Conservation (phyloP, 768 basidiomycete genomes). For the Clavaria fumosa region DNA sequence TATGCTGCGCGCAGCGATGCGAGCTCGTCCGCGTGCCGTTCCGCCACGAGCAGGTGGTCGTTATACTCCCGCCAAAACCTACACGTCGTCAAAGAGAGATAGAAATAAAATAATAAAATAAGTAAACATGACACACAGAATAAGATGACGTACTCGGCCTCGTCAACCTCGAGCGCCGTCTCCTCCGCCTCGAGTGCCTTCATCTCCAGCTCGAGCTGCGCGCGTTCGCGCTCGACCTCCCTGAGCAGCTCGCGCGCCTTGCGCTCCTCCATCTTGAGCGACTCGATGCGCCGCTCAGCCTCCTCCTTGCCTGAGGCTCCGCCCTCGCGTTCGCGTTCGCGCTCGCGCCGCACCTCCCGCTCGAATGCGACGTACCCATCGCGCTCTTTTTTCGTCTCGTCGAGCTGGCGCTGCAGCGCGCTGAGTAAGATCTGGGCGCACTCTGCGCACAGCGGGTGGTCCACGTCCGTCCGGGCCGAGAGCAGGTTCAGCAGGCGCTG, state of each 20-base stretch:
- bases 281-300: constrained; percentile 58
- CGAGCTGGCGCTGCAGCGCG: constrained; percentile 63
- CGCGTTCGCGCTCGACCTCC: constrained; percentile 60
- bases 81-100: too few relatives aligned
- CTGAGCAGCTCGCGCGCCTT: constrained; percentile 61
- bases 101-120: constrained; percentile 8
- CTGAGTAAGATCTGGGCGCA: constrained; percentile 75
- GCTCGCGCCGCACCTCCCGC: constrained; percentile 70
- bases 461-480: constrained; percentile 63
- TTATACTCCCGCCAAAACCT: constrained; percentile 81
- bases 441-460: constrained; percentile 90
- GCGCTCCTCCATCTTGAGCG: constrained; percentile 51
- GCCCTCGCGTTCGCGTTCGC: constrained; percentile 52
- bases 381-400: constrained; percentile 81
- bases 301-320: constrained; percentile 47
- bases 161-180: constrained; percentile 63
- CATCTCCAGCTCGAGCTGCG: constrained; percentile 61
- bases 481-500: constrained; percentile 62
- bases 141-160: constrained; percentile 59
- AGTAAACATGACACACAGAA: neutral
- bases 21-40: constrained; percentile 53
- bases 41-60: constrained; percentile 45
- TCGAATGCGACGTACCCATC: constrained; percentile 92
- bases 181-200: constrained; percentile 61
- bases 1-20: constrained; percentile 66